Conservation (phyloP, 164 flowering plant genomes). For the Vitis amurensis region DNA sequence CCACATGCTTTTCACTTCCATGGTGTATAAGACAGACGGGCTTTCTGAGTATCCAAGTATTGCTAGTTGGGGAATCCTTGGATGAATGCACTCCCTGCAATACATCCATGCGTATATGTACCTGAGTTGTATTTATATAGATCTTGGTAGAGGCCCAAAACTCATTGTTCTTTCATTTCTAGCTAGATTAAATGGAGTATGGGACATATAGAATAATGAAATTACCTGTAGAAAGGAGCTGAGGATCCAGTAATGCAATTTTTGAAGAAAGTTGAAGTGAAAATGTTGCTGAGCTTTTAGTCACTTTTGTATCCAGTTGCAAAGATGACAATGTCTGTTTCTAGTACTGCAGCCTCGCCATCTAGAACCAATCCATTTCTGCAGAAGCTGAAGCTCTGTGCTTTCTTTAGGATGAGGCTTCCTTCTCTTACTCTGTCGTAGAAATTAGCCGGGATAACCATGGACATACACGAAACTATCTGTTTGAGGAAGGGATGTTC, state of each 20-base stretch:
- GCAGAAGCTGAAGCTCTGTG: slow-evolving; percentile 29
- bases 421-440: slow-evolving; percentile 34
- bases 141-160: no score
- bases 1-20: slow-evolving; percentile 48
- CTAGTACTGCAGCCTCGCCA: slow-evolving; percentile 14
- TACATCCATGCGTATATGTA: background rate
- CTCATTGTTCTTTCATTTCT: no score
- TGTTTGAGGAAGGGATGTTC: slow-evolving; percentile 31
- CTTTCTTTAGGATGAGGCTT: slow-evolving; percentile 40
- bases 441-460: slow-evolving; percentile 29
- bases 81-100: slow-evolving; percentile 51
- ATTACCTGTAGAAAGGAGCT: slow-evolving; percentile 44
- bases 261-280: slow-evolving; percentile 31
- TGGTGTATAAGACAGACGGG: slow-evolving; percentile 22
- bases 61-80: slow-evolving; percentile 49
- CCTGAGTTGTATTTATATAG: no score
- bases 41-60: slow-evolving; percentile 43
- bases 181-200: no score
- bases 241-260: slow-evolving; percentile 29
- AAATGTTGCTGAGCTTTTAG: slow-evolving; percentile 40
- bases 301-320: slow-evolving; percentile 52
- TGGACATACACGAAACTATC: slow-evolving; percentile 26
- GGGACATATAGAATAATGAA: no score
- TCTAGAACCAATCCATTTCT: slow-evolving; percentile 28
- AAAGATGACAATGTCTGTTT: slow-evolving; percentile 43